Evolutionary conservation across 2,329 filamentous ascomycete genomes (phyloP).

Genomic region (Aspergillus tanneri): DNA sequence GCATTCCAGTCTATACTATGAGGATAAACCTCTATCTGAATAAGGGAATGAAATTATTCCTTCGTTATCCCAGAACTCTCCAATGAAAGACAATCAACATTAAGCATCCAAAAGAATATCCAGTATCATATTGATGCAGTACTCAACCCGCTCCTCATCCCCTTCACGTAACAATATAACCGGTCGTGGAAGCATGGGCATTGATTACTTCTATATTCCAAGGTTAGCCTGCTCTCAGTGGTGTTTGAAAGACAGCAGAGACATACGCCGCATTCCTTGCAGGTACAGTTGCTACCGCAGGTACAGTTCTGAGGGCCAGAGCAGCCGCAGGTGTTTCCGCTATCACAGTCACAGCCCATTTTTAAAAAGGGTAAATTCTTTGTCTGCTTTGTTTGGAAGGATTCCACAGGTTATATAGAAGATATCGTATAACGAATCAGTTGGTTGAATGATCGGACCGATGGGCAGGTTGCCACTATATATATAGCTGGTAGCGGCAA

Average conservation of each 20-base stretch:
- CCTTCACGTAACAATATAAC: slow-evolving; percentile 1
- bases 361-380: slow-evolving; percentile 10
- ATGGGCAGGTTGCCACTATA: background rate
- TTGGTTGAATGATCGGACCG: background rate
- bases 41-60: background rate
- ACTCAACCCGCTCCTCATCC: slow-evolving; percentile 7
- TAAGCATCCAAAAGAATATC: slow-evolving; percentile 15
- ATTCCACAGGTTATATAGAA: background rate
- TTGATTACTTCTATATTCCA: slow-evolving; percentile 25
- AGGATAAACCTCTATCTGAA: background rate
- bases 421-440: background rate
- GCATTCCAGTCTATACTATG: slow-evolving; percentile 28
- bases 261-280: slow-evolving; percentile 43
- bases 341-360: slow-evolving; percentile 40
- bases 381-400: slow-evolving; percentile 1
- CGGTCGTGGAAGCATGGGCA: background rate
- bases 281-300: slow-evolving; percentile 35
- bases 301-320: slow-evolving; percentile 33
- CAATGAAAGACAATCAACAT: background rate
- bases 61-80: background rate
- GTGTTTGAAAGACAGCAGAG: slow-evolving; percentile 1
- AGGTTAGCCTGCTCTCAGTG: background rate
- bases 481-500: slow-evolving; percentile 16
- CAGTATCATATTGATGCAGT: slow-evolving; percentile 10
- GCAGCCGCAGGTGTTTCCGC: slow-evolving; percentile 35